These are phyloP conservation scores for Teratosphaeria gauchensis DNA, from an alignment of 2,329 filamentous ascomycete species.

Conservation along the genomic window DNA sequence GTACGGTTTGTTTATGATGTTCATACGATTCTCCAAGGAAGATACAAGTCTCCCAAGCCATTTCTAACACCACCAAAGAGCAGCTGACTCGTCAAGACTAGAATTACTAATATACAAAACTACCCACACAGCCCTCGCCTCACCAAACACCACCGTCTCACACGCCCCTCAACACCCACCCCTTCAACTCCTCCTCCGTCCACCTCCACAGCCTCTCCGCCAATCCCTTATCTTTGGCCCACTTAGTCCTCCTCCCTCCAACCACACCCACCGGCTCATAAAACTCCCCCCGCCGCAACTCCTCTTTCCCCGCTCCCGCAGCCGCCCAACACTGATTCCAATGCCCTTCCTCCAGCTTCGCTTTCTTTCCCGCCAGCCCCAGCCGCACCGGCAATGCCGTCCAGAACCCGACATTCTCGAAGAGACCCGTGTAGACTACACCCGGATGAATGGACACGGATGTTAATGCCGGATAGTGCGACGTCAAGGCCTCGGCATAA, in stretches of 20 bases:
- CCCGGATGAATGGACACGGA: conserved; percentile 41
- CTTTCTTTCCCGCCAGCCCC: conserved; percentile 1
- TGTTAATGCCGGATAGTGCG: conserved; percentile 36
- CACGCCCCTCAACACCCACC: too few relatives aligned
- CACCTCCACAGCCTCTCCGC: conserved; percentile 27
- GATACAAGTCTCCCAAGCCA: too few relatives aligned
- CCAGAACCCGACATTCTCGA: neutral
- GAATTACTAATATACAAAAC: neutral
- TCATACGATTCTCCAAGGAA: neutral
- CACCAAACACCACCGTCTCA: too few relatives aligned
- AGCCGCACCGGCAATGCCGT: neutral
- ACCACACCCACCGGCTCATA: conserved; percentile 30
- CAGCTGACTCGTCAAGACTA: conserved; percentile 2
- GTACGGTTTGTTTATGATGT: neutral
- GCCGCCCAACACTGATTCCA: conserved; percentile 15
- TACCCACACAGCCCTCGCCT: too few relatives aligned
- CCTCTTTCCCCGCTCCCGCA: conserved; percentile 7
- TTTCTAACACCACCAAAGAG: neutral
- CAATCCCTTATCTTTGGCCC: conserved; percentile 23
- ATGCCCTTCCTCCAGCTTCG: conserved; percentile 15
- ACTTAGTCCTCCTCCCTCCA: conserved; percentile 15
- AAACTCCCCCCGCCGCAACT: conserved; percentile 23
- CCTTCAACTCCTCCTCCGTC: conserved; percentile 14
- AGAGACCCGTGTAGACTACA: neutral
- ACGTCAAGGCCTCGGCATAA: conserved; percentile 34